Evolutionary conservation across 768 basidiomycete genomes (phyloP), one percentile per base, ranked within the genome.

Genomic region (Xerocomus spinulosus): DNA sequence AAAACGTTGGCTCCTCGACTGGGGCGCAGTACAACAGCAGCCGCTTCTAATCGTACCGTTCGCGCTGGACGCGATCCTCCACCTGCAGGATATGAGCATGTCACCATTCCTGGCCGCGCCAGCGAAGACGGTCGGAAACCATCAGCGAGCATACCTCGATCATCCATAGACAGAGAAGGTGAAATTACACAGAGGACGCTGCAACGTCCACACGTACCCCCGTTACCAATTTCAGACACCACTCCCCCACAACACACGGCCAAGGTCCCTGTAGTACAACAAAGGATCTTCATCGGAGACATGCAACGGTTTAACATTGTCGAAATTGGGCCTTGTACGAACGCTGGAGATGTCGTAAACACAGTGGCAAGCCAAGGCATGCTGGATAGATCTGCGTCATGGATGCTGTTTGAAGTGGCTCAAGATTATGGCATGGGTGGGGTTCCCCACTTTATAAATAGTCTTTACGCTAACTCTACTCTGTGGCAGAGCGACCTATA

Each of bases 351-450:
- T 46, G 79, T 94, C 6, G 66, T 95, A 45, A 70, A 75, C 12
- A 70, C 79, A 59, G 73, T 92, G 23, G 79, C 83, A 34, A 68
- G 68, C 15, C 80, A 85, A 59, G 88, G 87, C 10, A 77, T 80
- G 46, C 66, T 95, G 36, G 77, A 77, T 35, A 77, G 78, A 38
- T 72, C 67, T n/a, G 82, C 76, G 5, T 83, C 80, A 6, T 96
- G 91, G 89, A 92, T 93, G 77, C 64, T 98, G 24, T 94, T 80
- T 64, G 95, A 98, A 69, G 67, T 94, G 24, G 88, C 88, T 28
- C 86, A 90, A 53, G 89, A 93, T 60, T 86, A 93, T 61, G 93
- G 92, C 49, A 87, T 94, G 83, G 93, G 93, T 94, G 61, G 80
- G 66, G 3, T 30, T 28, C 29, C 14, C 17, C 8, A 32, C 41